Conservation (phyloP, 2,329 filamentous ascomycete species). For the Cladosporium sphaerospermum region DNA sequence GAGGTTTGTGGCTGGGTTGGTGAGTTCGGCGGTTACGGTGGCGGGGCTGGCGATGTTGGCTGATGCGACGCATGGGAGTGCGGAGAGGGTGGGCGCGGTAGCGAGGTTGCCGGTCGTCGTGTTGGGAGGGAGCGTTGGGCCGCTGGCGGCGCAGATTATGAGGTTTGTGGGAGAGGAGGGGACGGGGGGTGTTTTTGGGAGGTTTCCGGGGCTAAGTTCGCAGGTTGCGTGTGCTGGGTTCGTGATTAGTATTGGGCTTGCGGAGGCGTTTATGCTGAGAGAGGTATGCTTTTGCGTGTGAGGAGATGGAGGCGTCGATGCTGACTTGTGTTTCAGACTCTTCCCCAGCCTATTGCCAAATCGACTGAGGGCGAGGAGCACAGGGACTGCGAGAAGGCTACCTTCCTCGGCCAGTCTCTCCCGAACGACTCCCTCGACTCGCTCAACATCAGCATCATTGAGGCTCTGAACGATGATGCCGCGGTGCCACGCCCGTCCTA, state of each 20-base stretch:
- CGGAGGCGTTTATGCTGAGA: slow-evolving; percentile 35
- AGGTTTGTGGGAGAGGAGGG: slow-evolving; percentile 37
- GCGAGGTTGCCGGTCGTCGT: slow-evolving; percentile 40
- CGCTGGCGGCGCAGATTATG: slow-evolving; percentile 39
- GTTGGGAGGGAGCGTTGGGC: slow-evolving; percentile 41
- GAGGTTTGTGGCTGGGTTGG: slow-evolving; percentile 39
- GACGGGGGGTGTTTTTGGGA: slow-evolving; percentile 33
- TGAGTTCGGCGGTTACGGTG: slow-evolving; percentile 40
- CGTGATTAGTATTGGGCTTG: slow-evolving; percentile 36
- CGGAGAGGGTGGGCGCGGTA: slow-evolving; percentile 34
- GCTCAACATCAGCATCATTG: slow-evolving; percentile 31
- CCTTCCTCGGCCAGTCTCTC: slow-evolving; percentile 36
- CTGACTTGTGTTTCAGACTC: slow-evolving; percentile 15
- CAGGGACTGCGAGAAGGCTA: slow-evolving; percentile 40
- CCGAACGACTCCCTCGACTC: slow-evolving; percentile 29
- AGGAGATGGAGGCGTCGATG: not conserved
- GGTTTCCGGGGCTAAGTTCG: slow-evolving; percentile 38
- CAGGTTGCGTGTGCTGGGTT: slow-evolving; percentile 40
- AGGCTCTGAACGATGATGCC: slow-evolving; percentile 25
- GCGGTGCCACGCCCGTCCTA: slow-evolving; percentile 27
- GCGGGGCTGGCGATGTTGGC: slow-evolving; percentile 43
- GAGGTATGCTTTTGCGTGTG: slow-evolving; percentile 29
- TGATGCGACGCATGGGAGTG: slow-evolving; percentile 27
- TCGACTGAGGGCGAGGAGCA: slow-evolving; percentile 17
- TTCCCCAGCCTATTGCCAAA: slow-evolving; percentile 13